A percentile compares a stretch with the other conserved stretches of the same genome.
Conservation (phyloP, 164 flowering plant genomes). For the Cinnamomum chago region DNA sequence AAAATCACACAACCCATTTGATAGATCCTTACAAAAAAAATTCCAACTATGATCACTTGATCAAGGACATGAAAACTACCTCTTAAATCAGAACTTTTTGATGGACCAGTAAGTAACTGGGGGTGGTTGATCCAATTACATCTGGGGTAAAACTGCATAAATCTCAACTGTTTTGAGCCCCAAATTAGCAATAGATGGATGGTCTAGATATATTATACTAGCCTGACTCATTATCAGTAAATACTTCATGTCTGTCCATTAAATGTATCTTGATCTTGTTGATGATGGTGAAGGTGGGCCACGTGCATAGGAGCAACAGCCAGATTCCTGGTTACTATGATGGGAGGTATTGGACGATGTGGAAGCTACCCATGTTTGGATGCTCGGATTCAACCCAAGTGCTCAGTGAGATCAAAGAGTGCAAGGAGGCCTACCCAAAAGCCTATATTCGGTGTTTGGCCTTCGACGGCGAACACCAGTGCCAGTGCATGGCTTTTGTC, state of each 20-base stretch:
- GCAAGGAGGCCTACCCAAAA: constrained; percentile 59
- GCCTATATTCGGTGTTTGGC: constrained; percentile 69
- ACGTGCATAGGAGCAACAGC: constrained; percentile 47
- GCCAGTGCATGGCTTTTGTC: constrained; percentile 67
- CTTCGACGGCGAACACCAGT: constrained; percentile 47
- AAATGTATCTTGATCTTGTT: not conserved
- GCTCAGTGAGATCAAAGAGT: constrained; percentile 49
- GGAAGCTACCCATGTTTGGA: constrained; percentile 84
- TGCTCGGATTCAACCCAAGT: constrained; percentile 58
- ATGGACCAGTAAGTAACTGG: no score
- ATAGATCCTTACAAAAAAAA: no score
- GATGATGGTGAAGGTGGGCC: constrained; percentile 34
- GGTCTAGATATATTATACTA: no score
- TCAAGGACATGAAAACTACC: no score
- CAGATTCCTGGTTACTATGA: constrained; percentile 74
- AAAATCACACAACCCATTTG: no score
- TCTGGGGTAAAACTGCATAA: no score
- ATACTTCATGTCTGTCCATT: no score
- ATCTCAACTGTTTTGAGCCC: not conserved
- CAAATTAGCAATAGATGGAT: no score
- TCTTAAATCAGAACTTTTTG: no score
- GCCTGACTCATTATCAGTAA: no score
- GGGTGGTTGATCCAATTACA: no score
- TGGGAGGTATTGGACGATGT: constrained; percentile 73
- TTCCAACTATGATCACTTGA: no score